Conservation (phyloP, 1,284 basidiomycete species). For the Pseudozyma hubeiensis region DNA sequence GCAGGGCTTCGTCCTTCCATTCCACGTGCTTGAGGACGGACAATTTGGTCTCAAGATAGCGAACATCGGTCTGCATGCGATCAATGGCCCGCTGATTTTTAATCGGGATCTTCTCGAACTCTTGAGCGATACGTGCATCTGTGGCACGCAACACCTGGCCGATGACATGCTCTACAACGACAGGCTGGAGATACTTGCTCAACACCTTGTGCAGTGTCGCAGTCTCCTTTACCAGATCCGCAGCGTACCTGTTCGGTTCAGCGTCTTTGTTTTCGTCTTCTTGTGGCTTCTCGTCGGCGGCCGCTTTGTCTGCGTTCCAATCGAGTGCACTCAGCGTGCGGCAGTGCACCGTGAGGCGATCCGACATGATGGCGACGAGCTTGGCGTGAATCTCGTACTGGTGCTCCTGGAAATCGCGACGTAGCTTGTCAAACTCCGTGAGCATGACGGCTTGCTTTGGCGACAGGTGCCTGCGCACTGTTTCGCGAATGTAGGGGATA, state of each 20-base stretch:
- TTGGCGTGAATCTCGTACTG: slow-evolving; percentile 99
- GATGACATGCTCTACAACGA: slow-evolving; percentile 57
- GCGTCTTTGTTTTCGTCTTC: slow-evolving; percentile 9
- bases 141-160: slow-evolving; percentile 58
- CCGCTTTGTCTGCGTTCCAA: slow-evolving; percentile 47
- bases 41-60: slow-evolving; percentile 55
- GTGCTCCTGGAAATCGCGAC: slow-evolving; percentile 97
- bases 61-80: slow-evolving; percentile 50
- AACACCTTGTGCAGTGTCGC: slow-evolving; percentile 95
- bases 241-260: slow-evolving; percentile 81
- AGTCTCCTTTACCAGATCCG: slow-evolving; percentile 92
- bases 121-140: slow-evolving; percentile 53
- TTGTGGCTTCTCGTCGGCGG: slow-evolving; percentile 4
- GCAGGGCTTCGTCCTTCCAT: slow-evolving; percentile 55
- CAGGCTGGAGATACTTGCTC: slow-evolving; percentile 79
- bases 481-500: slow-evolving; percentile 94
- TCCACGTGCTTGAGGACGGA: slow-evolving; percentile 50
- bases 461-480: slow-evolving; percentile 89
- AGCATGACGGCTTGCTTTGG: slow-evolving; percentile 95
- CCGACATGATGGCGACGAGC: slow-evolving; percentile 97
- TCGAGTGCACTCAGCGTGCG: slow-evolving; percentile 75
- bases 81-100: slow-evolving; percentile 36
- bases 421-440: slow-evolving; percentile 97
- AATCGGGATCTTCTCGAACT: slow-evolving; percentile 54
- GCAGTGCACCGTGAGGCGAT: slow-evolving; percentile 87